These are phyloP conservation scores for Fraxinus albicans DNA, from an alignment of 305 asterid genomes.

Conservation along the genomic window DNA sequence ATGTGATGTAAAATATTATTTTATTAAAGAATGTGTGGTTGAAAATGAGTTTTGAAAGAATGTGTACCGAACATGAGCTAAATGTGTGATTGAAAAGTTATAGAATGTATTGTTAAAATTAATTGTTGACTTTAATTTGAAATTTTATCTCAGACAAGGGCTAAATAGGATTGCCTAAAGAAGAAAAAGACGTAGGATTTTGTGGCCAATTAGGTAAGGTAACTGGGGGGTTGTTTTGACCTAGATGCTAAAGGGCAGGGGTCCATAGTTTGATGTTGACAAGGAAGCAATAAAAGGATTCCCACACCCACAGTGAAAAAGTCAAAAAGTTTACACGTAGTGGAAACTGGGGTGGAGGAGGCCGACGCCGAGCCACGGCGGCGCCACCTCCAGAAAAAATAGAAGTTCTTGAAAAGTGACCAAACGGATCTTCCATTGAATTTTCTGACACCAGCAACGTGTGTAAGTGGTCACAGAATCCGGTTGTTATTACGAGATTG, in stretches of 20 bases:
- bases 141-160: too few relatives aligned
- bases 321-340: constrained; percentile 28
- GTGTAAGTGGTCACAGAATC: constrained; percentile 38
- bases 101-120: too few relatives aligned
- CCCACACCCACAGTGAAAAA: constrained; percentile 20
- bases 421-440: constrained; percentile 62
- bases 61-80: too few relatives aligned
- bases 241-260: constrained; percentile 38
- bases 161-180: neutral
- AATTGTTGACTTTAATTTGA: too few relatives aligned
- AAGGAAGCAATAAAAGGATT: constrained; percentile 12
- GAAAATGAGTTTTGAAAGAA: too few relatives aligned
- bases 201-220: constrained; percentile 26
- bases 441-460: constrained; percentile 51
- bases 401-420: constrained; percentile 26
- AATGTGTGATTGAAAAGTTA: too few relatives aligned
- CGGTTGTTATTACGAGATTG: constrained; percentile 58
- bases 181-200: neutral
- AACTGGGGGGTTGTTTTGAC: constrained; percentile 43
- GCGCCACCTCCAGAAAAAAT: neutral
- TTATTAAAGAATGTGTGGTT: too few relatives aligned
- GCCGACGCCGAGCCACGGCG: neutral
- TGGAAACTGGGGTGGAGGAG: constrained; percentile 2
- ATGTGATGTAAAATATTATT: too few relatives aligned
- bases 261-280: constrained; percentile 35